These are phyloP conservation scores for Lavandula angustifolia DNA, from an alignment of 257 asterid species.

Conservation along the genomic window DNA sequence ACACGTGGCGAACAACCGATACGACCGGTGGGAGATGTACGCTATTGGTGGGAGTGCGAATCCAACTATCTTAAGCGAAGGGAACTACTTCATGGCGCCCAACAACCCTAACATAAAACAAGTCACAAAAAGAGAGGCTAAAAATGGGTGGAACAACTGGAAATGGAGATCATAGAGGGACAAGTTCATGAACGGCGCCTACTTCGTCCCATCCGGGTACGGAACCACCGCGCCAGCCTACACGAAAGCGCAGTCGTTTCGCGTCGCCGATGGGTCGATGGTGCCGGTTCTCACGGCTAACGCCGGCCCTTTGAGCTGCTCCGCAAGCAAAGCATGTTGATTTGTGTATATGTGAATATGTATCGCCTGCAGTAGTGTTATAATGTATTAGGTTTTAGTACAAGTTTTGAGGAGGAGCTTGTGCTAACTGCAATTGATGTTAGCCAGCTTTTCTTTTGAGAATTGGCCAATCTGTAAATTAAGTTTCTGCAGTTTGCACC, in stretches of 20 bases:
- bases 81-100: constrained; percentile 79
- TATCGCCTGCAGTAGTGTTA: not conserved
- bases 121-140: constrained; percentile 71
- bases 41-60: constrained; percentile 93
- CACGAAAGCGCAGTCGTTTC: constrained; percentile 49
- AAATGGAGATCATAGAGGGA: constrained; percentile 83
- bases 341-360: not conserved
- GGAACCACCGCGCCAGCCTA: constrained; percentile 61
- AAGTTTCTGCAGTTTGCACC: not conserved
- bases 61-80: constrained; percentile 91
- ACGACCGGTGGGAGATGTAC: constrained; percentile 78
- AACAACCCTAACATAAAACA: constrained; percentile 41
- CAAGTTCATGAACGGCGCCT: constrained; percentile 72
- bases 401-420: not conserved
- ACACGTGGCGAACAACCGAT: constrained; percentile 83
- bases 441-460: constrained; percentile 2
- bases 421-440: not conserved
- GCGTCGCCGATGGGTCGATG: constrained; percentile 66
- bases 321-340: constrained; percentile 43
- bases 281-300: constrained; percentile 61
- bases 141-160: constrained; percentile 62
- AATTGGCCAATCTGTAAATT: not conserved
- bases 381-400: not conserved
- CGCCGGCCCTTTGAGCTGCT: constrained; percentile 68
- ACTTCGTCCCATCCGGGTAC: constrained; percentile 70